These are phyloP conservation scores for Triangularia verruculosa DNA, from an alignment of 2,329 filamentous ascomycete genomes.

Conservation along the genomic window DNA sequence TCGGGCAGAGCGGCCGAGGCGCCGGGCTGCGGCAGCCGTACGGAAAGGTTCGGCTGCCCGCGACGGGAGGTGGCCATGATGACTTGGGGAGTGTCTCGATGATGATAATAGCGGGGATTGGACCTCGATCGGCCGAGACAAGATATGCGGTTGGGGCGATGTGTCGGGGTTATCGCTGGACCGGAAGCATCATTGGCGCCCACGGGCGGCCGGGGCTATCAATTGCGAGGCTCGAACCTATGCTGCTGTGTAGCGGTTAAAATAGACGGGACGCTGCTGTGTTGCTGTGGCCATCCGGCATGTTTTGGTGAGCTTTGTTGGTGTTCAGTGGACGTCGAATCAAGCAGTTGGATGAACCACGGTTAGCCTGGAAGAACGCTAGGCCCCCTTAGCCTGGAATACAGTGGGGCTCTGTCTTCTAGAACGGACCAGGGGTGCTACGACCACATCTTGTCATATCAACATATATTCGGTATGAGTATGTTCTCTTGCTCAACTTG, in stretches of 20 bases:
- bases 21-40: slow-evolving; percentile 35
- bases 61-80: slow-evolving; percentile 42
- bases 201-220: background rate
- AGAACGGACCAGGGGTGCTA: background rate
- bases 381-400: background rate
- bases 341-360: background rate
- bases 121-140: background rate
- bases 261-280: background rate
- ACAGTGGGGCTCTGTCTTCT: background rate
- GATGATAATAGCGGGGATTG: slow-evolving; percentile 2
- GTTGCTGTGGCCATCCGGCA: background rate
- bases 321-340: background rate
- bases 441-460: background rate
- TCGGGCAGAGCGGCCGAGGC: slow-evolving; percentile 41
- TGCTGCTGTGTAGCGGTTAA: background rate
- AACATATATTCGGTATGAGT: no score
- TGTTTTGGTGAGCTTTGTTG: slow-evolving; percentile 3
- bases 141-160: background rate
- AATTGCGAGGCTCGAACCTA: background rate
- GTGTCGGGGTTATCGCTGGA: background rate
- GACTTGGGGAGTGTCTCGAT: slow-evolving; percentile 1
- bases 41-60: slow-evolving; percentile 40
- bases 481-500: no score
- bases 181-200: slow-evolving; percentile 5
- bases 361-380: background rate